Conservation (phyloP, 441 rosid genomes). For the Aleurites moluccanus region DNA sequence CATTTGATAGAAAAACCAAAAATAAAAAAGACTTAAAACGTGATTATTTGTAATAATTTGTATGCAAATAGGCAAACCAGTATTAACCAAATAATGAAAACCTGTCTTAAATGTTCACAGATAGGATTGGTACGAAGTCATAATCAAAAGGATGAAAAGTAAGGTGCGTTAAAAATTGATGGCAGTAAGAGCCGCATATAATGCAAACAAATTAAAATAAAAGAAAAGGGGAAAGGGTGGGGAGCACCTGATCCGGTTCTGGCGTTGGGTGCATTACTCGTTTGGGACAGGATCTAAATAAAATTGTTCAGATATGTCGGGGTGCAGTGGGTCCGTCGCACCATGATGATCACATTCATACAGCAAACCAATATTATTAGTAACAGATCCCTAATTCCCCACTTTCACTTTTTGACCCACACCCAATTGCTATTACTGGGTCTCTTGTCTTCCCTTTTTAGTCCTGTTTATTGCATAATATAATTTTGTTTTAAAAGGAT, state of each 20-base stretch:
- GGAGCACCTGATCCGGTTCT: conserved; percentile 15
- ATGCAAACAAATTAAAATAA: not conserved
- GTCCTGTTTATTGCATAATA: not conserved
- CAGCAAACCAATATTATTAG: not conserved
- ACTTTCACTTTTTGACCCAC: not conserved
- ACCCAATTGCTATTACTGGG: not conserved
- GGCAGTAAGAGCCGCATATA: not conserved
- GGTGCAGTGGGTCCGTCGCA: not conserved
- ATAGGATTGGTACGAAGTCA: not conserved
- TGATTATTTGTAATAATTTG: too few species aligned
- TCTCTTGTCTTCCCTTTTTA: not conserved
- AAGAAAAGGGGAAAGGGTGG: not conserved
- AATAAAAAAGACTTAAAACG: too few species aligned
- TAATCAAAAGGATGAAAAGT: not conserved
- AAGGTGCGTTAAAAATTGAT: not conserved
- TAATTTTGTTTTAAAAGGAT: too few species aligned
- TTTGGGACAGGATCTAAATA: conserved; percentile 1
- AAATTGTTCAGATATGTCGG: conserved; percentile 10
- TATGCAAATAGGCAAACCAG: too few species aligned
- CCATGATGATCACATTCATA: not conserved
- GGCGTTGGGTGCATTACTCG: conserved; percentile 12
- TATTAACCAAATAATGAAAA: too few species aligned
- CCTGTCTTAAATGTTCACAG: too few species aligned
- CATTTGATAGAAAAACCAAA: too few species aligned
- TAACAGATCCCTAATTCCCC: not conserved